A percentile compares a stretch with the other conserved stretches of the same genome.
Evolutionary conservation across 1,284 basidiomycete genomes (phyloP).

Genomic region (Termitomyces sp.): DNA sequence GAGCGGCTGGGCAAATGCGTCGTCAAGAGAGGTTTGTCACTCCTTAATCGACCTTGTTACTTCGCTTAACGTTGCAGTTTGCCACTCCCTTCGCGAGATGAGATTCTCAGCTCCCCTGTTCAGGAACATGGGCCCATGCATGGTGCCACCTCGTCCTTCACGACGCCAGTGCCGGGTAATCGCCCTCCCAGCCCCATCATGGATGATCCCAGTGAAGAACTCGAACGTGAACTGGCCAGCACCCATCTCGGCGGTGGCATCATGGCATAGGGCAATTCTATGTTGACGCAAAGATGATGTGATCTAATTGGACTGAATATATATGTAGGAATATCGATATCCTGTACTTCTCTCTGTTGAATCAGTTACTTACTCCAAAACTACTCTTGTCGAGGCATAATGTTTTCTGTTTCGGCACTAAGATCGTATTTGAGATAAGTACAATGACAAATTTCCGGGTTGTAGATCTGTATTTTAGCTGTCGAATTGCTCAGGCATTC

Average conservation of each 20-base stretch:
- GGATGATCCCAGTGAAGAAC: slow-evolving; percentile 83
- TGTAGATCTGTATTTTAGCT: background rate
- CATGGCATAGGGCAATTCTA: slow-evolving; percentile 15
- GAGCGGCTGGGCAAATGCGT: slow-evolving; percentile 61
- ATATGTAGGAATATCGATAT: slow-evolving; percentile 7
- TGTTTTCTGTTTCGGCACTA: too few species aligned
- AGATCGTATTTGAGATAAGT: background rate
- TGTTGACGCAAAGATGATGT: background rate
- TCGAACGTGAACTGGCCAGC: slow-evolving; percentile 79
- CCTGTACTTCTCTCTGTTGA: slow-evolving; percentile 2
- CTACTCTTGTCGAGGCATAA: background rate
- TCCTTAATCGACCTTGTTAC: background rate
- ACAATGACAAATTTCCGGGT: background rate
- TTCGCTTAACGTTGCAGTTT: slow-evolving; percentile 39
- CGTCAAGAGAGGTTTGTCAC: slow-evolving; percentile 61
- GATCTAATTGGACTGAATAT: background rate
- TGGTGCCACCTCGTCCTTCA: slow-evolving; percentile 68
- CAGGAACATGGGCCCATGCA: slow-evolving; percentile 60
- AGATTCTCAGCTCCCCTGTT: slow-evolving; percentile 72
- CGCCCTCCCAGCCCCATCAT: slow-evolving; percentile 57
- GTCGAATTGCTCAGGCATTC: background rate
- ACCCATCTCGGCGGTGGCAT: slow-evolving; percentile 43
- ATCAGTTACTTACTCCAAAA: background rate
- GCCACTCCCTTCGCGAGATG: slow-evolving; percentile 72
- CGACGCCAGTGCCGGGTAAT: slow-evolving; percentile 31